A percentile compares a stretch with the other conserved stretches of the same genome.
Conservation (phyloP, 306 rosid species). For the Albizia julibrissin region DNA sequence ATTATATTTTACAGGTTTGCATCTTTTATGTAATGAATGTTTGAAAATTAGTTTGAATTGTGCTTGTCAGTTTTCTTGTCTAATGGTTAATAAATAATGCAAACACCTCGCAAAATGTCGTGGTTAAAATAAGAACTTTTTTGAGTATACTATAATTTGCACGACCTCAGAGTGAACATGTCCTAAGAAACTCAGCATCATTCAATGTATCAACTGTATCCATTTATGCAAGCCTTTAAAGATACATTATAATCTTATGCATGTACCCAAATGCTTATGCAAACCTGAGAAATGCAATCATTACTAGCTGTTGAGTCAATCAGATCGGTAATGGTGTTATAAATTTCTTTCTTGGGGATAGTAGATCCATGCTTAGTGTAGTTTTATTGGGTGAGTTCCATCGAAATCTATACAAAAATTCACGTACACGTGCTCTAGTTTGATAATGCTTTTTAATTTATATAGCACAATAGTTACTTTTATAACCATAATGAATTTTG, state of each 20-base stretch:
- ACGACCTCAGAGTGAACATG: neutral
- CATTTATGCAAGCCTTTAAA: neutral
- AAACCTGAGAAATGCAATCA: neutral
- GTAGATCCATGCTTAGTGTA: conserved; percentile 1
- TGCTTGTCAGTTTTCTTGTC: neutral
- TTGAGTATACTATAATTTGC: neutral
- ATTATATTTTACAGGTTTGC: conserved; percentile 87
- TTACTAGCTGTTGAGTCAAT: neutral
- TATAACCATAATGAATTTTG: conserved; percentile 22
- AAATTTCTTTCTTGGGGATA: neutral
- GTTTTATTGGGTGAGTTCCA: neutral
- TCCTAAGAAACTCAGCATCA: neutral
- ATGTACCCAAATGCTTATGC: neutral
- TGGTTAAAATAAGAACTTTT: neutral
- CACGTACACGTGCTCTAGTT: neutral
- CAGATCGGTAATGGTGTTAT: neutral
- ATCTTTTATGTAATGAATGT: conserved; percentile 13
- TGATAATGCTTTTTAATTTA: conserved; percentile 1
- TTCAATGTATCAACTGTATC: neutral
- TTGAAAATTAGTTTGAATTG: neutral
- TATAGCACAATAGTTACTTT: neutral
- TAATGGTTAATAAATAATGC: neutral
- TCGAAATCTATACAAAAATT: conserved; percentile 11
- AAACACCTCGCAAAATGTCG: neutral
- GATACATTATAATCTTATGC: neutral